phyloP scores from a whole-genome alignment of 495 filamentous ascomycete genomes.

The Aspergillus sclerotioniger region DNA sequence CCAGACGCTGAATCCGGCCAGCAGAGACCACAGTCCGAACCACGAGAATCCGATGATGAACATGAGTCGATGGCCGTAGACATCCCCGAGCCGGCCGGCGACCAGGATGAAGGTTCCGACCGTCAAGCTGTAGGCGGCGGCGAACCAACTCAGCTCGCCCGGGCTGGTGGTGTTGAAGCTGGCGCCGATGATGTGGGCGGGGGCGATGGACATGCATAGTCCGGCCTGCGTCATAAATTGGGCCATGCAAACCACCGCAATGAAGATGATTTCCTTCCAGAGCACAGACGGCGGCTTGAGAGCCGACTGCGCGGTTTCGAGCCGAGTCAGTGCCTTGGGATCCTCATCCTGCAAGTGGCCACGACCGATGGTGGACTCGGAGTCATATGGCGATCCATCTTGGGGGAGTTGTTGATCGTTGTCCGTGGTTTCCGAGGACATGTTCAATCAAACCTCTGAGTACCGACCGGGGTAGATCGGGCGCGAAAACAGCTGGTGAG shows the following conservation, averaged over 20 bases:
- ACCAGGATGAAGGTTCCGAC: slow-evolving; percentile 66
- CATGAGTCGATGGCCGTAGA: slow-evolving; percentile 60
- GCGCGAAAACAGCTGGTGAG: too few relatives aligned
- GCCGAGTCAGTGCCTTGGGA: slow-evolving; percentile 17
- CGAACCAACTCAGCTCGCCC: slow-evolving; percentile 46
- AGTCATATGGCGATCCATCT: neutral
- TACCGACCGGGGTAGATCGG: neutral
- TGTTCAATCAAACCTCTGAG: neutral
- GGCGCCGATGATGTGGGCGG: slow-evolving; percentile 43
- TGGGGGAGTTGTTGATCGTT: neutral
- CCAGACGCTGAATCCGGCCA: slow-evolving; percentile 51
- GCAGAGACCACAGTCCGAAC: slow-evolving; percentile 58
- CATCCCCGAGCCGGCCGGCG: slow-evolving; percentile 62
- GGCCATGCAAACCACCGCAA: slow-evolving; percentile 44
- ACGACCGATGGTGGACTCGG: neutral
- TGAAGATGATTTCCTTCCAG: slow-evolving; percentile 38
- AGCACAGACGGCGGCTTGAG: slow-evolving; percentile 14
- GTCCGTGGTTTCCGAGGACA: neutral
- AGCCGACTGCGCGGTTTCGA: slow-evolving; percentile 20
- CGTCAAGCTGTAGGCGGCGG: slow-evolving; percentile 53
- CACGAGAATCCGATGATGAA: slow-evolving; percentile 62
- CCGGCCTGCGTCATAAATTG: slow-evolving; percentile 49
- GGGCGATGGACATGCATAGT: slow-evolving; percentile 40
- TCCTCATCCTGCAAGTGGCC: slow-evolving; percentile 14
- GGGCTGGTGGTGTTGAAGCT: slow-evolving; percentile 40